A percentile compares a stretch with the other conserved stretches of the same genome.
Evolutionary conservation across 768 basidiomycete genomes (phyloP).

Genomic region (Rhodotorula taiwanensis): DNA sequence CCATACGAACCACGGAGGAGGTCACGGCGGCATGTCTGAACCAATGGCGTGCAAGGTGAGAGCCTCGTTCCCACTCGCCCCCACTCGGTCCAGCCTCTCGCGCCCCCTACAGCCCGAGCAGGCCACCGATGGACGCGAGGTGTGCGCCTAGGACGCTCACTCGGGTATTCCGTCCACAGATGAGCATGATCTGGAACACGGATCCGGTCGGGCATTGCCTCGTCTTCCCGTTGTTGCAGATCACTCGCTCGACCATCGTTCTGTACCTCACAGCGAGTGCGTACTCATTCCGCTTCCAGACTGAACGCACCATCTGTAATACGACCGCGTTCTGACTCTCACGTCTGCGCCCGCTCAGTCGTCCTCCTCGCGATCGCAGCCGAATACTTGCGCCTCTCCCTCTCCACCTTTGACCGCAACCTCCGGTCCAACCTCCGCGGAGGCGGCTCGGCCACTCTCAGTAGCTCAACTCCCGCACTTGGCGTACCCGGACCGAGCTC

Average conservation of each 20-base stretch:
- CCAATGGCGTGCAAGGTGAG: constrained; percentile 7
- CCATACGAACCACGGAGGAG: background rate
- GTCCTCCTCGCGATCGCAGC: constrained; percentile 11
- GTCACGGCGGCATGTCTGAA: background rate
- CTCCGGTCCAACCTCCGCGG: constrained; percentile 24
- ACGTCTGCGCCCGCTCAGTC: background rate
- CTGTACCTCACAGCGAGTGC: constrained; percentile 10
- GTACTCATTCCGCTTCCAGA: background rate
- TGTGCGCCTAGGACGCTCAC: too few species aligned
- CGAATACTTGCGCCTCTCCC: constrained; percentile 23
- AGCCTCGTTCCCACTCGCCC: background rate
- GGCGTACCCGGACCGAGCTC: too few species aligned
- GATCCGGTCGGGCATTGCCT: constrained; percentile 17
- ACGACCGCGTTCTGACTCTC: too few species aligned
- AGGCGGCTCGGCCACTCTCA: background rate
- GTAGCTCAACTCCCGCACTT: background rate
- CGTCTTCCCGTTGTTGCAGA: constrained; percentile 25
- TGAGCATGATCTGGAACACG: constrained; percentile 26
- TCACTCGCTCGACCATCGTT: constrained; percentile 1
- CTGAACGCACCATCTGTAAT: background rate
- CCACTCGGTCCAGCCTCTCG: background rate
- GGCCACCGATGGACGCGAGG: too few species aligned
- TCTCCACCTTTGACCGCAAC: constrained; percentile 22
- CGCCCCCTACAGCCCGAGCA: too few species aligned
- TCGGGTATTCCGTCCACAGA: constrained; percentile 7